phyloP scores from a whole-genome alignment of 2,329 filamentous ascomycete species.

The Pseudohalonectria lignicola region DNA sequence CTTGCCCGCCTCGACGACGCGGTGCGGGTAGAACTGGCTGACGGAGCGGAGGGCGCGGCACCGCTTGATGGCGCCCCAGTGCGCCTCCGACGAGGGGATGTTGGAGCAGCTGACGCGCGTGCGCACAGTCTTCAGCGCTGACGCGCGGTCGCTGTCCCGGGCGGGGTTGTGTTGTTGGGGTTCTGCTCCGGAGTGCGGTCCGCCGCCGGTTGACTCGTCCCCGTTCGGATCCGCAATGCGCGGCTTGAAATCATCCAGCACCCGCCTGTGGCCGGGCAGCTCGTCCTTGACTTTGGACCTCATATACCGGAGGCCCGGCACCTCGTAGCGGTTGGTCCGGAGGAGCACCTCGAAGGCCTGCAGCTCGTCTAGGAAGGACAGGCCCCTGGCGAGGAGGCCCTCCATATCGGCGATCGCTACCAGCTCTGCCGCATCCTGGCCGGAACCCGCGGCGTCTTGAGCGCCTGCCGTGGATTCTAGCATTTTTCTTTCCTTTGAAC shows the following conservation, averaged over 20 bases:
- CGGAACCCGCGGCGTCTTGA: too few species aligned
- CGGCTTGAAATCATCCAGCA: background rate
- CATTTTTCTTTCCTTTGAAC: too few species aligned
- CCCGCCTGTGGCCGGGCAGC: background rate
- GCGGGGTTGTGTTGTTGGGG: background rate
- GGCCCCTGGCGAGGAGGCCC: too few species aligned
- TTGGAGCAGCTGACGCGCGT: conserved; percentile 4
- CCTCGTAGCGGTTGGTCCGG: too few species aligned
- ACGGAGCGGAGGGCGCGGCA: conserved; percentile 15
- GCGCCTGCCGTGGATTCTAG: too few species aligned
- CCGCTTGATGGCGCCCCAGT: conserved; percentile 18
- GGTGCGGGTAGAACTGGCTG: conserved; percentile 15
- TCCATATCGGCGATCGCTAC: too few species aligned
- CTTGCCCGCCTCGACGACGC: background rate
- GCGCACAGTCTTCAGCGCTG: background rate
- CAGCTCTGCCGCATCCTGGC: too few species aligned
- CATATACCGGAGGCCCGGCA: too few species aligned
- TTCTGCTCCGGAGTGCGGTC: background rate
- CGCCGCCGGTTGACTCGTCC: background rate
- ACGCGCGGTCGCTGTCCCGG: background rate
- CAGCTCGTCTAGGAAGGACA: too few species aligned
- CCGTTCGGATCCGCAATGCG: background rate
- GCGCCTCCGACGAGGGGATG: conserved; percentile 8
- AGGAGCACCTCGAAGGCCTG: too few species aligned
- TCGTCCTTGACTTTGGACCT: conserved; percentile 1